Evolutionary conservation across 2,329 filamentous ascomycete species (phyloP).

Genomic region (Samsoniella hepiali): DNA sequence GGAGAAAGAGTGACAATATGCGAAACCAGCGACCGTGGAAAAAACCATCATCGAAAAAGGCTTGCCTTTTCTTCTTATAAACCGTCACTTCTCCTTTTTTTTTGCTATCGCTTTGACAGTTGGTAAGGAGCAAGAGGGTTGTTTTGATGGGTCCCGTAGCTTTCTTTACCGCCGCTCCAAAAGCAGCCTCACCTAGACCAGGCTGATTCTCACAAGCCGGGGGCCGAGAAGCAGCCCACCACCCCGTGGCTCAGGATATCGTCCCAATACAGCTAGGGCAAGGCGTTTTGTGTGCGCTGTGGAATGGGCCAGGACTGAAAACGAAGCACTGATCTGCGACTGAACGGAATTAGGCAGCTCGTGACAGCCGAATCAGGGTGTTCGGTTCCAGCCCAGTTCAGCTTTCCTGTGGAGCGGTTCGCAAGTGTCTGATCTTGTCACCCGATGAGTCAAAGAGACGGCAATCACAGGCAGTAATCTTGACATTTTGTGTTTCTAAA

Average conservation of each 20-base stretch:
- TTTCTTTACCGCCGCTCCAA: neutral
- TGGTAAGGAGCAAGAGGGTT: too few species aligned
- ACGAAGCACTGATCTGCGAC: neutral
- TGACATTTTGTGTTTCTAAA: neutral
- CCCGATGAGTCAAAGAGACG: conserved; percentile 3
- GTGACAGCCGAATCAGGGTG: neutral
- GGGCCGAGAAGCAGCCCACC: conserved; percentile 5
- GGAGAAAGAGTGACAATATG: neutral
- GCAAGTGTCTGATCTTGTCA: conserved; percentile 1
- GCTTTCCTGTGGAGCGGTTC: conserved; percentile 4
- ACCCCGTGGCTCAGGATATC: neutral
- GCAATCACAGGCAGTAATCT: neutral
- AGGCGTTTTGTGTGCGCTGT: neutral
- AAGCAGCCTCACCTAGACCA: conserved; percentile 12
- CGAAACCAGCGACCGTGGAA: neutral
- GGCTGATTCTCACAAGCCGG: conserved; percentile 13
- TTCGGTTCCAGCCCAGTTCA: neutral
- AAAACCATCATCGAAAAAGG: too few species aligned
- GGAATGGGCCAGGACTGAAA: neutral
- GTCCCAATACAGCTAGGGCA: neutral
- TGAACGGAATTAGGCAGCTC: neutral
- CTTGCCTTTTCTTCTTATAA: neutral
- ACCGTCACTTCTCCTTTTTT: neutral
- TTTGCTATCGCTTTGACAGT: too few species aligned
- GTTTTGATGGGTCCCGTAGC: neutral